Percentiles rank a stretch among this genome's conserved stretches.
These are phyloP conservation scores for Inga laurina DNA, from an alignment of 306 rosid species.

Conservation along the genomic window DNA sequence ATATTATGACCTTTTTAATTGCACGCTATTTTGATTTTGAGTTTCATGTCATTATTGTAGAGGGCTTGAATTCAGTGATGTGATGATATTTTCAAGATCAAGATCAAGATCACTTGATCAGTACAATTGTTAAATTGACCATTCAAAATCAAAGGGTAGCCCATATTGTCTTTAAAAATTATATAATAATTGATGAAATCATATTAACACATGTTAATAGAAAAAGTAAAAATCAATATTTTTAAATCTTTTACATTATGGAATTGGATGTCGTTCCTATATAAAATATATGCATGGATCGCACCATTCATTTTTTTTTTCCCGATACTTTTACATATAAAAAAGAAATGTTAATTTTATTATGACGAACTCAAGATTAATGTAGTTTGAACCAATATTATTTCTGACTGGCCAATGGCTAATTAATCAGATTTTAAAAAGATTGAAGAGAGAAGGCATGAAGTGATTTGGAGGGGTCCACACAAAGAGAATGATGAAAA, in stretches of 20 bases:
- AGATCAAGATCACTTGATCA: not conserved
- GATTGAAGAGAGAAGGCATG: not conserved
- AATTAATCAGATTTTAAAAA: not conserved
- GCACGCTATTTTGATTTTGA: not conserved
- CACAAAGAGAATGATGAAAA: conserved; percentile 60
- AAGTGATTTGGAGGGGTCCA: conserved; percentile 36
- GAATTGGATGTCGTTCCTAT: too few species aligned
- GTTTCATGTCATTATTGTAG: not conserved
- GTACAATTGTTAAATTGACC: not conserved
- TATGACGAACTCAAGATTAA: not conserved
- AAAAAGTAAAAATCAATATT: too few species aligned
- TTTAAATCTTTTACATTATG: too few species aligned
- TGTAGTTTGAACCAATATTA: not conserved
- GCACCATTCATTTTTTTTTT: too few species aligned
- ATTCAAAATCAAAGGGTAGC: not conserved
- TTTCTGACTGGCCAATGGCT: not conserved
- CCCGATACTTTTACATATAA: too few species aligned
- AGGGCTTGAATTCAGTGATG: not conserved
- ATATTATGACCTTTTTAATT: too few species aligned
- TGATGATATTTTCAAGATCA: not conserved
- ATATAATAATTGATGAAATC: too few species aligned
- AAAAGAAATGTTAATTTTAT: too few species aligned
- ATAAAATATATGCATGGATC: too few species aligned
- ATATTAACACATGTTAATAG: too few species aligned
- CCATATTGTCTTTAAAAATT: not conserved